Base-by-base conservation (phyloP, 192 early-diverging fungal genomes). In the Thamnidium elegans region DNA sequence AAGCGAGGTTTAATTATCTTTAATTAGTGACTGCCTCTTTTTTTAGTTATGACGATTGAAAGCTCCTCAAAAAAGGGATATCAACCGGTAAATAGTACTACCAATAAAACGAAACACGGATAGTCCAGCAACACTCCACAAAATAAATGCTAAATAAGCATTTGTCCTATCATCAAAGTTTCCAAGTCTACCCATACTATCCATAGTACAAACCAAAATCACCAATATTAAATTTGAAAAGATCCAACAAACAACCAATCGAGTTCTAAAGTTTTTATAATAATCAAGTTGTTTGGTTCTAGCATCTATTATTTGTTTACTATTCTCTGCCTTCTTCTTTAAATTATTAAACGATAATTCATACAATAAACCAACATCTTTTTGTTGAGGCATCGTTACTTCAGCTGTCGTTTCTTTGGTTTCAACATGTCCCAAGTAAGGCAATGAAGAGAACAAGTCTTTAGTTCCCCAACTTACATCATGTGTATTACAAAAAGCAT, bases 391-490 rank as follows among this genome's bases (percentile, higher is more conserved):
- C 5, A 96, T 74, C 32, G 86, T 79, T 21, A 96, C 79, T 53
- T 90, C 86, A 0, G 89, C 92, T 39, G 85, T 80, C 11, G 82
- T 86, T 19, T 77, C 78, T 46, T 79, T 76, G 48, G 83, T 75
- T 70, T 90, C 93, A 64, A 89, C 95, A 32, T 82, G 80, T 32
- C 91, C 93, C 15, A 94, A 85, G 63, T 90, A 90, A 50, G 79
- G 81, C 31, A 79, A 73, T 5, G 79, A 65, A 50, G 63, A 76
- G 42, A 84, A 91, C 71, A 92, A 91, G 67, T 93, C 92, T 77
- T 97, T 97, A 42, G 94, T 97, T 39, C 94, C 96, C 96, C 94
- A 98, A 15, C 42, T 45, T 15, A 21, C 62, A 64, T 20, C 78
- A 48, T 82, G 81, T 5, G 81, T 79, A 62, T 82, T 82, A 52